Conservation (phyloP, 2,329 filamentous ascomycete species). For the Ascomycota sp. region DNA sequence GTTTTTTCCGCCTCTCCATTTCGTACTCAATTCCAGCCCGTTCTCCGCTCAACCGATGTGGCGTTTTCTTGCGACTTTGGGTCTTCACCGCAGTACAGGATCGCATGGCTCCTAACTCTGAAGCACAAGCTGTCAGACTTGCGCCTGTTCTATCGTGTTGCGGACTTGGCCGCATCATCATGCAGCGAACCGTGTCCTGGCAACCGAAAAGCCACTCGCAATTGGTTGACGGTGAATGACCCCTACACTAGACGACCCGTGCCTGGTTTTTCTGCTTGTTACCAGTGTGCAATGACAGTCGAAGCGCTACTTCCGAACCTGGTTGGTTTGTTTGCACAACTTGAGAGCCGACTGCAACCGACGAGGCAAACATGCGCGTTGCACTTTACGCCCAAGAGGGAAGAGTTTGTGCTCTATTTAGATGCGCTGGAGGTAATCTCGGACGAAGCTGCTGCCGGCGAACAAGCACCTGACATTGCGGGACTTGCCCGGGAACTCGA, state of each 20-base stretch:
- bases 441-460: slow-evolving; percentile 24
- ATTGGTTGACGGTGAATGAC: slow-evolving; percentile 61
- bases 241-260: slow-evolving; percentile 42
- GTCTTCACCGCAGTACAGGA: slow-evolving; percentile 55
- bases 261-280: slow-evolving; percentile 55
- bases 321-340: slow-evolving; percentile 40
- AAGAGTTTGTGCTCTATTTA: slow-evolving; percentile 37
- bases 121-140: slow-evolving; percentile 49
- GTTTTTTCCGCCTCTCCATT: slow-evolving; percentile 52
- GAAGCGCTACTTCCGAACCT: slow-evolving; percentile 56
- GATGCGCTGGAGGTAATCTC: slow-evolving; percentile 37
- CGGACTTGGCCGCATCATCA: slow-evolving; percentile 30
- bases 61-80: slow-evolving; percentile 62
- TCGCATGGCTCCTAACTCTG: slow-evolving; percentile 64
- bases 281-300: slow-evolving; percentile 50
- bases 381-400: slow-evolving; percentile 31
- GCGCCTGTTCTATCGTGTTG: slow-evolving; percentile 47
- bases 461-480: slow-evolving; percentile 31
- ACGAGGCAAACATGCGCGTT: slow-evolving; percentile 46
- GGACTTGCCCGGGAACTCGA: slow-evolving; percentile 44
- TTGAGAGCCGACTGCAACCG: slow-evolving; percentile 23
- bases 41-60: slow-evolving; percentile 34
- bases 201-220: slow-evolving; percentile 29
- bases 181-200: slow-evolving; percentile 36
- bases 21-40: slow-evolving; percentile 38